A percentile compares a stretch with the other conserved stretches of the same genome.
Conservation (phyloP, 768 basidiomycete genomes). For the Calocybe cyanea region DNA sequence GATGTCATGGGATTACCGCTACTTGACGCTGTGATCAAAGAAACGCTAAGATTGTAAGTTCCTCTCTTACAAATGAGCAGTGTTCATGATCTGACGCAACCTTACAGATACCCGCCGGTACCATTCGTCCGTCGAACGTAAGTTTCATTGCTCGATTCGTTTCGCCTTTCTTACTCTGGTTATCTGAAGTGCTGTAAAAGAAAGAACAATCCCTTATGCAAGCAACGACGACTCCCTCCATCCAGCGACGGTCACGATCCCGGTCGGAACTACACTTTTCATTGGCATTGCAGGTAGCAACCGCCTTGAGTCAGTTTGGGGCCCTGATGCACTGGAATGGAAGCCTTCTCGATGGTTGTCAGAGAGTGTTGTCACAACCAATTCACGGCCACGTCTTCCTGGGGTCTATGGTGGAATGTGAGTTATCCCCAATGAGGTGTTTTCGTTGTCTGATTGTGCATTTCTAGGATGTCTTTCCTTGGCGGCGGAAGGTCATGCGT, state of each 20-base stretch:
- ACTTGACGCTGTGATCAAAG: conserved; percentile 44
- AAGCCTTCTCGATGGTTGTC: conserved; percentile 50
- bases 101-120: conserved; percentile 38
- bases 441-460: no score
- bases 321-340: conserved; percentile 45
- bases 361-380: conserved; percentile 10
- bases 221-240: conserved; percentile 17
- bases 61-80: background rate
- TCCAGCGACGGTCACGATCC: conserved; percentile 34
- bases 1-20: conserved; percentile 32
- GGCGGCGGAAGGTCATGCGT: conserved; percentile 52
- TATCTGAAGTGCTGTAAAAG: conserved; percentile 35
- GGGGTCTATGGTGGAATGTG: conserved; percentile 51
- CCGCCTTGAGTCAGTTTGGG: conserved; percentile 48
- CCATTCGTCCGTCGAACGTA: conserved; percentile 44
- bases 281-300: conserved; percentile 46
- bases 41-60: conserved; percentile 41
- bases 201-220: conserved; percentile 39
- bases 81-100: background rate
- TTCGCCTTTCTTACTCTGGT: background rate
- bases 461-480: conserved; percentile 51
- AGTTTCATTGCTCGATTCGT: conserved; percentile 12
- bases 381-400: conserved; percentile 30
- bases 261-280: conserved; percentile 45
- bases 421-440: conserved; percentile 17